Percentiles rank a stretch among this genome's conserved stretches.
These are phyloP conservation scores for Cymodocea nodosa DNA, from an alignment of 116 monocot species.

Conservation along the genomic window DNA sequence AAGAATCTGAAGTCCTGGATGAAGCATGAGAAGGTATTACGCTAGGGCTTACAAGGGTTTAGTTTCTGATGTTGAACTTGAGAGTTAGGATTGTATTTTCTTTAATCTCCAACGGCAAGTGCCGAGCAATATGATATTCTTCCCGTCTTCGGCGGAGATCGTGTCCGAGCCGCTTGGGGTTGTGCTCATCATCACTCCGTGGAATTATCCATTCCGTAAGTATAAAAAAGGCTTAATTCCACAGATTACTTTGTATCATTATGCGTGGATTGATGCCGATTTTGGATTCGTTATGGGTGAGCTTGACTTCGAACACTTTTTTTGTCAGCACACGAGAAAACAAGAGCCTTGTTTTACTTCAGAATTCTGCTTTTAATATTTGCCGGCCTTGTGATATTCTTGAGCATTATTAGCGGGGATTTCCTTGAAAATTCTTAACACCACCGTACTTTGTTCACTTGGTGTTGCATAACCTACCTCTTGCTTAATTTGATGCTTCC, in stretches of 20 bases:
- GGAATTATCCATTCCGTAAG: constrained; percentile 67
- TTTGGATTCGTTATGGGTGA: no score
- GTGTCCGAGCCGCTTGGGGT: constrained; percentile 72
- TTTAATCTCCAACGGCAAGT: neutral
- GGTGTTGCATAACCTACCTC: no score
- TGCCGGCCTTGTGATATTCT: no score
- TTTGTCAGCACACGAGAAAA: neutral
- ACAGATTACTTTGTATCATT: neutral
- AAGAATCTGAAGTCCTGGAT: constrained; percentile 57
- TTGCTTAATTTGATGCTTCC: no score
- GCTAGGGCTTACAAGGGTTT: neutral
- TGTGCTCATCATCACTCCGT: constrained; percentile 67
- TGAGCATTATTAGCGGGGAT: no score
- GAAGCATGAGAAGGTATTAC: constrained; percentile 53
- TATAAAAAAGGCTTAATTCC: neutral
- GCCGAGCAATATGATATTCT: constrained; percentile 24
- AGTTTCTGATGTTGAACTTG: neutral
- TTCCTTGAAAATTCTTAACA: no score
- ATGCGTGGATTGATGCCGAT: no score
- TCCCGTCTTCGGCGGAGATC: constrained; percentile 58
- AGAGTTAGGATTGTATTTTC: constrained; percentile 20
- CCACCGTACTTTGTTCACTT: no score
- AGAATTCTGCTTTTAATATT: no score
- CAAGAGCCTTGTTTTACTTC: no score
- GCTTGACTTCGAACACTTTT: neutral